phyloP scores from a whole-genome alignment of 345 rosid genomes.

The Eucalyptus viminalis region DNA sequence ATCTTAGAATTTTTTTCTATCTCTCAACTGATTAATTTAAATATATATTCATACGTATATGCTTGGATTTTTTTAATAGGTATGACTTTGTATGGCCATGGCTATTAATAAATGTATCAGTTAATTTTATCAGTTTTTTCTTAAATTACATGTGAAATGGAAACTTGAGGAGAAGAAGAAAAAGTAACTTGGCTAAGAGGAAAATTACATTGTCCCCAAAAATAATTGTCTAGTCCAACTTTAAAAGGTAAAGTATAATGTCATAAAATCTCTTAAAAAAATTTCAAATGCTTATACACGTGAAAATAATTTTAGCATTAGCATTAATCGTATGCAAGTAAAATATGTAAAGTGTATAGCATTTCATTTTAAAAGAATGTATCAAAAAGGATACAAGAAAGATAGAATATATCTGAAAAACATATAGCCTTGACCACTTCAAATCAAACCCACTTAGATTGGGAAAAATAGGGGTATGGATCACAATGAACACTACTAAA shows the following conservation, averaged over 20 bases:
- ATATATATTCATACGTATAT: no score
- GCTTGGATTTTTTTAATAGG: accelerated
- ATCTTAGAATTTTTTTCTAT: neutral
- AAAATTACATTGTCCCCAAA: neutral
- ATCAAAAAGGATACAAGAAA: no score
- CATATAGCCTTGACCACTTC: neutral
- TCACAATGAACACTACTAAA: no score
- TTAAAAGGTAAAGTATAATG: neutral
- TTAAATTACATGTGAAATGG: neutral
- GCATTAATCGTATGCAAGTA: no score
- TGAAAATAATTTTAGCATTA: no score
- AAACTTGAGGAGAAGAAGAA: neutral
- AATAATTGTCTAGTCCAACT: neutral
- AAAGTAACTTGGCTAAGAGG: neutral
- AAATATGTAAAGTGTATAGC: no score
- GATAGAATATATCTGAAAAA: neutral
- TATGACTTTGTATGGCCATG: neutral
- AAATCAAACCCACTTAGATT: neutral
- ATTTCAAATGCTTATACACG: no score
- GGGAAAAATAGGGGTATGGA: no score
- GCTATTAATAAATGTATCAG: neutral
- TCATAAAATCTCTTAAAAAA: neutral
- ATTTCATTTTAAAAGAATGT: no score
- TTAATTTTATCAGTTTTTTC: neutral
- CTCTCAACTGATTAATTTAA: neutral